Conservation (phyloP, 768 basidiomycete genomes). For the Guyanaporus albipodus region DNA sequence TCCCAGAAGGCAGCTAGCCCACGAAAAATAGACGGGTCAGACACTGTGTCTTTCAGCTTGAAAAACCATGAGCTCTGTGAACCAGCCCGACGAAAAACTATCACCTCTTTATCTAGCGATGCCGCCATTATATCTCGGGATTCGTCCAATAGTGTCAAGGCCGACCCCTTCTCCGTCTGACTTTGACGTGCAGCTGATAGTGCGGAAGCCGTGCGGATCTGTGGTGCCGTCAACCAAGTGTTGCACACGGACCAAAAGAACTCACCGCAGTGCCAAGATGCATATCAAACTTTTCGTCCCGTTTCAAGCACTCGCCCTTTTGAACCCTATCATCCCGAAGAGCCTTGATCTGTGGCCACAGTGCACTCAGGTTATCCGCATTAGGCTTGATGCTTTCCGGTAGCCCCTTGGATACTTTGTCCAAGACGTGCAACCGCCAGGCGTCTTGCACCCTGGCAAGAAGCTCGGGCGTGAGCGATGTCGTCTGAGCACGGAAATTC, state of each 20-base stretch:
- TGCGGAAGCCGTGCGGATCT: slow-evolving; percentile 53
- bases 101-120: slow-evolving; percentile 71
- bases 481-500: slow-evolving; percentile 52
- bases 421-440: slow-evolving; percentile 61
- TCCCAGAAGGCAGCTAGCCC: slow-evolving; percentile 88
- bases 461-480: slow-evolving; percentile 52
- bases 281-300: slow-evolving; percentile 94
- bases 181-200: slow-evolving; percentile 48
- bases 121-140: slow-evolving; percentile 74
- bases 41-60: slow-evolving; percentile 75
- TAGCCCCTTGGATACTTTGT: slow-evolving; percentile 63
- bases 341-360: slow-evolving; percentile 54
- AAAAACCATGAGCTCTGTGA: slow-evolving; percentile 4
- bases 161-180: slow-evolving; percentile 39
- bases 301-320: slow-evolving; percentile 66
- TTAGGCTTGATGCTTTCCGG: slow-evolving; percentile 44
- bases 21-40: slow-evolving; percentile 82
- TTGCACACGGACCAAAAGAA: slow-evolving; percentile 14
- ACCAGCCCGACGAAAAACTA: slow-evolving; percentile 8
- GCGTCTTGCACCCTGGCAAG: slow-evolving; percentile 54
- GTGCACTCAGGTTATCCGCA: slow-evolving; percentile 45
- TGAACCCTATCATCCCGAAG: slow-evolving; percentile 53
- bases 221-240: slow-evolving; percentile 14
- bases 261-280: slow-evolving; percentile 75
- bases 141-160: slow-evolving; percentile 61